Percentiles rank a stretch among this genome's conserved stretches.
phyloP scores from a whole-genome alignment of 176 grass and related monocot species.

The Lolium perenne region DNA sequence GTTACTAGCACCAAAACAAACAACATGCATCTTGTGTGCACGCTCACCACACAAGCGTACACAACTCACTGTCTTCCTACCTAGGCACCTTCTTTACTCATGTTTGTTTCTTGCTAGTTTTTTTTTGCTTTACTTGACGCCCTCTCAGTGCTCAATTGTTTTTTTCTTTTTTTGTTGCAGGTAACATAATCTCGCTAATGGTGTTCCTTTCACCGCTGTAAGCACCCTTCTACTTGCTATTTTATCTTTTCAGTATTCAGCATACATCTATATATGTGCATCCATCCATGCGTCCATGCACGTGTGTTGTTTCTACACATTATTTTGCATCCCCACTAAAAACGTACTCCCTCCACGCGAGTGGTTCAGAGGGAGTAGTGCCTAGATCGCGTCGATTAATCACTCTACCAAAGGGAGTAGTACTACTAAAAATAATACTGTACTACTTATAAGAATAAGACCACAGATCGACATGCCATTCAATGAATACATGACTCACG shows the following conservation, averaged over 20 bases:
- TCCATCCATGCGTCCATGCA: not conserved
- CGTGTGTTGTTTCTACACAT: not conserved
- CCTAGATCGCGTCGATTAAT: no score
- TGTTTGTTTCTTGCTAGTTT: no score
- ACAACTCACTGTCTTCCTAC: slow-evolving; percentile 7
- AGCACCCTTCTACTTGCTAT: not conserved
- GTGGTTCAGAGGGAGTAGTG: no score
- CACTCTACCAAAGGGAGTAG: no score
- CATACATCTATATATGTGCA: not conserved
- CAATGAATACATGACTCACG: not conserved
- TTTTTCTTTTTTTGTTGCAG: slow-evolving; percentile 46
- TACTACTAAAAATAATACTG: not conserved
- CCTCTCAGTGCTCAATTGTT: not conserved
- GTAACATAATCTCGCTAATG: slow-evolving; percentile 11
- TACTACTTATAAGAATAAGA: not conserved
- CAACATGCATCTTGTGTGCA: slow-evolving; percentile 45
- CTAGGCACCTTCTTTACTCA: no score
- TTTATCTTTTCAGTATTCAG: not conserved
- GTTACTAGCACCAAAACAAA: slow-evolving; percentile 25
- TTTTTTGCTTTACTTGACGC: no score
- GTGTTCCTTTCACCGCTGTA: slow-evolving; percentile 25
- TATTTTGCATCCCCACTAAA: not conserved
- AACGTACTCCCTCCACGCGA: no score
- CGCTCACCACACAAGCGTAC: slow-evolving; percentile 17
- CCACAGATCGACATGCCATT: not conserved